A percentile compares a stretch with the other conserved stretches of the same genome.
These are phyloP conservation scores for Przewalskia tangutica DNA, from an alignment of 257 asterid genomes.

Conservation along the genomic window DNA sequence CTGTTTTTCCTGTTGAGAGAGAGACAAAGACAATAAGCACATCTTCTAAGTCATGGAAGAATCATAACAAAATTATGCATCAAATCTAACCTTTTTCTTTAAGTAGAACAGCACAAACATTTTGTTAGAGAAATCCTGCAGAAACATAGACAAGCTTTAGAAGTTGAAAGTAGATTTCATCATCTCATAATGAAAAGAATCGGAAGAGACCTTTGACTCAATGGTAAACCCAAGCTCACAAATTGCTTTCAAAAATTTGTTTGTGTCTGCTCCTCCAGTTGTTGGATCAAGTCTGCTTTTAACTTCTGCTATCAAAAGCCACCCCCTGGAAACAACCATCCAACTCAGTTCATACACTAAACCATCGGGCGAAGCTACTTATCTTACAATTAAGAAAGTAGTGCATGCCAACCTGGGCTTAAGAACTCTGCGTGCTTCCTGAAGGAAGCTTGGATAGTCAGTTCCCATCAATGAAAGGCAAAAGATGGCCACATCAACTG, in stretches of 20 bases:
- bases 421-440: slow-evolving; percentile 78
- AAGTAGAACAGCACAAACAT: slow-evolving; percentile 73
- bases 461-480: slow-evolving; percentile 96
- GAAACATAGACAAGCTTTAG: slow-evolving; percentile 11
- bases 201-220: slow-evolving; percentile 44
- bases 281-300: slow-evolving; percentile 87
- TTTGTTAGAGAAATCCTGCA: slow-evolving; percentile 93
- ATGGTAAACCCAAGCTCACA: slow-evolving; percentile 67
- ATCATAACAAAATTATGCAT: background rate
- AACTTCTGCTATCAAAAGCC: slow-evolving; percentile 97
- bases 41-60: background rate
- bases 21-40: background rate
- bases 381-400: background rate
- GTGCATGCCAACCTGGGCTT: slow-evolving; percentile 42
- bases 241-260: slow-evolving; percentile 49
- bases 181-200: background rate
- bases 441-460: slow-evolving; percentile 65
- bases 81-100: slow-evolving; percentile 57
- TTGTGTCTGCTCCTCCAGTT: slow-evolving; percentile 84
- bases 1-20: slow-evolving; percentile 2
- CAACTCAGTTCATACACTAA: slow-evolving; percentile 6
- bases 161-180: background rate
- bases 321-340: slow-evolving; percentile 48
- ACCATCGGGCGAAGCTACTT: background rate
- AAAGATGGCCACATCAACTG: slow-evolving; percentile 79